Evolutionary conservation across 257 asterid genomes (phyloP).

Genomic region (Solanum paucissectum): DNA sequence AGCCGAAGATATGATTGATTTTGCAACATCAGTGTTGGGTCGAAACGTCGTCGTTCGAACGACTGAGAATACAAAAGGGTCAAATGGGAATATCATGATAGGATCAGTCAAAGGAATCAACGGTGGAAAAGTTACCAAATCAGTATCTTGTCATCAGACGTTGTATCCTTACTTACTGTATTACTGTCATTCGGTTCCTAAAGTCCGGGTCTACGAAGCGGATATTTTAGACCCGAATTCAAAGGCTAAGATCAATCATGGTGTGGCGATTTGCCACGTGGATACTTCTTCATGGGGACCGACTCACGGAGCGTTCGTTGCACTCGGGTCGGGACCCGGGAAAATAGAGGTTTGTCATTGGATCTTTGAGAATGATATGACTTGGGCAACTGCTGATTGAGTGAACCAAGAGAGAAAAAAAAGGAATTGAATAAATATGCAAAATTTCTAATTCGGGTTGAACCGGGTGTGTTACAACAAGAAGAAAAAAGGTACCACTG

Average conservation of each 20-base stretch:
- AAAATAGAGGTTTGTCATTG: constrained; percentile 88
- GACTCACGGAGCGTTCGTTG: constrained; percentile 68
- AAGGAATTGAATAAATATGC: not conserved
- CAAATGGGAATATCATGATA: constrained; percentile 31
- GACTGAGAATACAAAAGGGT: constrained; percentile 42
- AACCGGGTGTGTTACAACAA: constrained; percentile 32
- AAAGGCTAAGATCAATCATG: constrained; percentile 47
- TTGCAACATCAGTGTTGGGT: constrained; percentile 64
- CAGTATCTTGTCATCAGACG: constrained; percentile 90
- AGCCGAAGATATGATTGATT: constrained; percentile 88
- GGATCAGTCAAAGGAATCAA: constrained; percentile 57
- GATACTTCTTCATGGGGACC: constrained; percentile 79
- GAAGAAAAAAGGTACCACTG: constrained; percentile 36
- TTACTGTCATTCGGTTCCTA: constrained; percentile 91
- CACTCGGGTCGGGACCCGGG: constrained; percentile 78
- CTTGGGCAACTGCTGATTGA: constrained; percentile 61
- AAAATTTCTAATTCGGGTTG: constrained; percentile 7
- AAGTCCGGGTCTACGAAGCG: constrained; percentile 85
- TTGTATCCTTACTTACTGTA: constrained; percentile 63
- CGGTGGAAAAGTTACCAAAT: constrained; percentile 61
- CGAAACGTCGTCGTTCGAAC: constrained; percentile 61
- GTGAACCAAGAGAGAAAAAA: not conserved
- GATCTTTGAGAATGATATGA: constrained; percentile 84
- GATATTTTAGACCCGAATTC: constrained; percentile 59
- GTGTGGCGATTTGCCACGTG: constrained; percentile 79